Evolutionary conservation across 177 flowering plant species (phyloP).

Genomic region (Vitis hybrid): DNA sequence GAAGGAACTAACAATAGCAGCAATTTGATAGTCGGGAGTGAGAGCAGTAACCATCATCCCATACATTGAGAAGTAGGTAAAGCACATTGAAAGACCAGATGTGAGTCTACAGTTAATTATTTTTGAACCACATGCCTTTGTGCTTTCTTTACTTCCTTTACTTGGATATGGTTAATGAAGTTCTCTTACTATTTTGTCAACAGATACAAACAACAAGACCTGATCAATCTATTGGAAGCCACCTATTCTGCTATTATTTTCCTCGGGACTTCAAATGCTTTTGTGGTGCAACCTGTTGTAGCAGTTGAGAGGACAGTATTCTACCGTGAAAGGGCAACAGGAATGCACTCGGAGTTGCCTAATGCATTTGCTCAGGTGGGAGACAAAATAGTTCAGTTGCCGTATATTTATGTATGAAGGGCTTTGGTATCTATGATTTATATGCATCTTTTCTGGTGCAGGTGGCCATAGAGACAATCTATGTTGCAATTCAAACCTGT

Average conservation of each 20-base stretch:
- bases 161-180: too few relatives aligned
- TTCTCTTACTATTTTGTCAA: too few relatives aligned
- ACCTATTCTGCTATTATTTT: conserved; percentile 27
- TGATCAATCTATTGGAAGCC: conserved; percentile 29
- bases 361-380: conserved; percentile 41
- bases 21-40: not conserved
- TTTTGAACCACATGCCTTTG: too few relatives aligned
- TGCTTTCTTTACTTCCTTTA: too few relatives aligned
- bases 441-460: conserved; percentile 19
- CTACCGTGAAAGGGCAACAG: conserved; percentile 42
- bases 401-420: not conserved
- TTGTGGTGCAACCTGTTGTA: conserved; percentile 28
- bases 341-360: conserved; percentile 42
- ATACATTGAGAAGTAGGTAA: too few relatives aligned
- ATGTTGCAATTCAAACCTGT: conserved; percentile 56
- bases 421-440: not conserved
- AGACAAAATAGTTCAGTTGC: too few relatives aligned
- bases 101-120: too few relatives aligned
- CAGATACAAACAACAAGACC: too few relatives aligned
- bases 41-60: not conserved
- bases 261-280: conserved; percentile 32
- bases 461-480: conserved; percentile 68
- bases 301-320: conserved; percentile 32
- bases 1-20: too few relatives aligned
- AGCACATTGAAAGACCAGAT: too few relatives aligned